phyloP scores from a whole-genome alignment of 306 rosid species.

The Pueraria montana region DNA sequence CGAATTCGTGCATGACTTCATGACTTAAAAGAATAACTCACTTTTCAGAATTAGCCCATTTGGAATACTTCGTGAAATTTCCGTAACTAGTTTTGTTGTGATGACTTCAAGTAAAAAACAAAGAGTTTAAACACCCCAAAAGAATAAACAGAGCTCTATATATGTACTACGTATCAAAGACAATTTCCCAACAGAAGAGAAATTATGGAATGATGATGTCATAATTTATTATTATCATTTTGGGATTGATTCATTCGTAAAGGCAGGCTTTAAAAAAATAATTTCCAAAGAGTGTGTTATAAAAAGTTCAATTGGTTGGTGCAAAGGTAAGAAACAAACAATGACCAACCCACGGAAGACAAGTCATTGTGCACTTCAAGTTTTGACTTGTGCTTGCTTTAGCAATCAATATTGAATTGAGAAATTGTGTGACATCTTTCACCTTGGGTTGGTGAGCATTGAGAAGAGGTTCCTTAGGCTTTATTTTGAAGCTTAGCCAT shows the following conservation, averaged over 20 bases:
- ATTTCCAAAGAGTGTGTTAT: slow-evolving; percentile 21
- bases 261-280: slow-evolving; percentile 27
- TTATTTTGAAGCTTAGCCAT: slow-evolving; percentile 15
- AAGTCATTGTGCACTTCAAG: slow-evolving; percentile 34
- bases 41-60: background rate
- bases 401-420: slow-evolving; percentile 51
- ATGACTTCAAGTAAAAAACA: background rate
- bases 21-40: background rate
- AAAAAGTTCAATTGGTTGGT: slow-evolving; percentile 48
- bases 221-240: background rate
- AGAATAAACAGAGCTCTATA: no score
- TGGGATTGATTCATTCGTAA: slow-evolving; percentile 23
- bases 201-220: background rate
- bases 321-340: slow-evolving; percentile 42
- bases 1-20: background rate
- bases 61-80: background rate
- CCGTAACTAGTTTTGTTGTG: background rate
- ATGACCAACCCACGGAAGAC: slow-evolving; percentile 32
- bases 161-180: no score
- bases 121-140: background rate
- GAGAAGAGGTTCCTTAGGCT: background rate
- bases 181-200: background rate
- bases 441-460: slow-evolving; percentile 48
- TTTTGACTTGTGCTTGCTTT: slow-evolving; percentile 44
- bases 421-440: background rate